Base-by-base conservation (phyloP, 1,139 yeast genomes). In the Scheffersomyces parashehatae region DNA sequence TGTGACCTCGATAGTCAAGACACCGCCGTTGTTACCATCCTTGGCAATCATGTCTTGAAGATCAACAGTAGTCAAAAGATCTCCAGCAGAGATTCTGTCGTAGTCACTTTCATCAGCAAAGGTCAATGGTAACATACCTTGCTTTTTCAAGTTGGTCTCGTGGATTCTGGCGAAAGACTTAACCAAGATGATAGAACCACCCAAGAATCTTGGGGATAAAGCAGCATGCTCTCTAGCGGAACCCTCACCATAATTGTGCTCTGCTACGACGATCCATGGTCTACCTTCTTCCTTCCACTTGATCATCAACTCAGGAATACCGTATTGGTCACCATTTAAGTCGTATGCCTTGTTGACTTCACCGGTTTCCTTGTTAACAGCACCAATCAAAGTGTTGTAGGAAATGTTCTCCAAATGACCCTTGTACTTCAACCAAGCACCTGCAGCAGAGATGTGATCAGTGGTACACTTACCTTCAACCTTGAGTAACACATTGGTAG, bases 211-310 rank as follows among this genome's bases (percentile, higher is more conserved):
- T 49, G 99, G 99, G 35, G 95, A 88, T 60, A 93, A 75, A 5
- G 99, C 99, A 42, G 99, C 99, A 62, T 93, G 99, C 66, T 93
- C 99, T 77, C 99, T 87, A 20, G 99, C 97, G 44, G 97, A 89
- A 52, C 99, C 99, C 75, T 93, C 99, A 68, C 99, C 99, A 59
- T 91, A 93, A 71, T 93, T 93, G 64, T 93, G 97, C 64, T 91
- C 99, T 41, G 97, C 99, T 51, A 93, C 86, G 39, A 93, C 97
- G 52, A 83, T 79, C 99, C 99, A 93, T 13, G 96, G 95, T 56
- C 88, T 80, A 7, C 68, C 57, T 51, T 88, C 95, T 37, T 81
- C 73, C 68, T 91, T 91, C 97, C 97, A 93, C 64, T 88, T 87
- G 68, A 85, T 86, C 98, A 93, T 91, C 47, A 91, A 78, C 58